A percentile compares a stretch with the other conserved stretches of the same genome.
These are phyloP conservation scores for Orbilia blumenaviensis DNA, from an alignment of 2,329 filamentous ascomycete species.

Conservation along the genomic window DNA sequence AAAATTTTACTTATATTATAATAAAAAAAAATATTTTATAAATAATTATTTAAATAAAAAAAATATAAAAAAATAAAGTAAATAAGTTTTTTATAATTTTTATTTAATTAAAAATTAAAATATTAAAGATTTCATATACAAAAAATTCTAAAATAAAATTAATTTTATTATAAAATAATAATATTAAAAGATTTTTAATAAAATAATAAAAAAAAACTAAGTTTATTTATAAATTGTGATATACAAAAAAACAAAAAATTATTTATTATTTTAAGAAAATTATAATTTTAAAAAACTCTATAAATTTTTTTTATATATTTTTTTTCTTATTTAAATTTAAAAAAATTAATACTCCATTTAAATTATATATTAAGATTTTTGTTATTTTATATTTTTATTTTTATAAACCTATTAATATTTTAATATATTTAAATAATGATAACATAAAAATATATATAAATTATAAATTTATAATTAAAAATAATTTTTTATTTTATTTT, in stretches of 20 bases:
- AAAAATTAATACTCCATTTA: neutral
- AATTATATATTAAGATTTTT: neutral
- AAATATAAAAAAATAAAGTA: neutral
- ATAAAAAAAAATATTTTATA: neutral
- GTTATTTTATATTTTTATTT: neutral
- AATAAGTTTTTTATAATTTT: neutral
- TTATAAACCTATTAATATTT: neutral
- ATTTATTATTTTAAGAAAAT: neutral
- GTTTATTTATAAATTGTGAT: neutral
- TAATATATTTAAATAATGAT: neutral
- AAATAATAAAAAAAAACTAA: neutral
- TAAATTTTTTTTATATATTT: neutral
- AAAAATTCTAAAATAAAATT: neutral
- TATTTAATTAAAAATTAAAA: neutral
- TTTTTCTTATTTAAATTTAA: slow-evolving; percentile 9
- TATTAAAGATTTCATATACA: neutral
- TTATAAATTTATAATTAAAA: slow-evolving; percentile 10
- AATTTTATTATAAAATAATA: neutral
- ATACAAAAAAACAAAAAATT: neutral
- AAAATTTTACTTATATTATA: neutral
- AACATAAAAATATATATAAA: neutral
- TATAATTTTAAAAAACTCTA: neutral
- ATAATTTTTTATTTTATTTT: slow-evolving; percentile 5
- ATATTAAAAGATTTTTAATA: neutral
- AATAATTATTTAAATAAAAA: neutral